Base-by-base conservation (phyloP, 495 filamentous ascomycete species). In the Aspergillus taichungensis region DNA sequence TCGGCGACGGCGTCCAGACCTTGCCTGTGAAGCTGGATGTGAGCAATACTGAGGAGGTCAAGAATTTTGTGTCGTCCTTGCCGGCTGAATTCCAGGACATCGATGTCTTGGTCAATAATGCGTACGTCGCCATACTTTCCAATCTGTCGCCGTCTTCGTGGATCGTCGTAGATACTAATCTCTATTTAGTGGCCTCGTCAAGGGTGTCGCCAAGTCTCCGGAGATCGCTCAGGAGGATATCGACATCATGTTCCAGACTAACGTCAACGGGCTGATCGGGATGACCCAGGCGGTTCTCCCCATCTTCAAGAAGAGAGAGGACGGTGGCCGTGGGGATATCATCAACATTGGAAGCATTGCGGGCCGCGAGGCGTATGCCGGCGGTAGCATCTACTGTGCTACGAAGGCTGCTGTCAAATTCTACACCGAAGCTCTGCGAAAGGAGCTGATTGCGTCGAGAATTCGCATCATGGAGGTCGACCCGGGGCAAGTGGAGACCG, bases 311-410 rank as follows among this genome's bases (percentile, higher is more conserved):
- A 76, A 80, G 58, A 80, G 88, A 33, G 64, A 73, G 10, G 79
- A 90, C 34, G 87, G 87, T 40, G 90, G 89, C 42, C 68, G 72
- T 28, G 92, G 92, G 48, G 92, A 98, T 57, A 90, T 98, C 59
- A 94, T 98, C 64, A 97, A 96, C 66, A 86, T 98, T 59, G 92
- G 92, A 43, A 90, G 84, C 55, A 92, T 98, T 60, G 92, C 92
- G 18, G 92, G 92, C 14, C 79, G 92, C 33, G 91, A 95, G 54
- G 75, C 85, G 8, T 98, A 98, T 66, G 70, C 80, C 5, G 89
- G 94, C 36, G 92, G 92, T 18, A 82, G 83, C 54, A 95, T 98
- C 53, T 98, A 98, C 76, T 98, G 92, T 65, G 88, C 92, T 3
- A 91, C 86, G 38, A 98, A 98, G 71, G 90, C 92, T 9, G 92